These are phyloP conservation scores for Tuber magnatum DNA, from an alignment of 495 filamentous ascomycete species.

Conservation along the genomic window DNA sequence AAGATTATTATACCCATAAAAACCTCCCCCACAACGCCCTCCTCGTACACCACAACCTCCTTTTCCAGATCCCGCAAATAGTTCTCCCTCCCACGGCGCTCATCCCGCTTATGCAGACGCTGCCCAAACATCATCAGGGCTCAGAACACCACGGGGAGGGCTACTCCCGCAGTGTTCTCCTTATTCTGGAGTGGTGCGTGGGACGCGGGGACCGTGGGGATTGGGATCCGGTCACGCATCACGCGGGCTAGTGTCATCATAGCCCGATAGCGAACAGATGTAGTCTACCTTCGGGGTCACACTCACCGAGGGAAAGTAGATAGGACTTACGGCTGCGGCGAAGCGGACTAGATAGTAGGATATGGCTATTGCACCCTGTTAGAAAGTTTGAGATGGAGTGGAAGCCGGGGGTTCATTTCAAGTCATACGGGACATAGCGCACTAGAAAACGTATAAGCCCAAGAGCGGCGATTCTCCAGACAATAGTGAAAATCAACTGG, in stretches of 20 bases:
- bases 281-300: slow-evolving; percentile 50
- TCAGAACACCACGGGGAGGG: slow-evolving; percentile 43
- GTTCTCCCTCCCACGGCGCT: slow-evolving; percentile 25
- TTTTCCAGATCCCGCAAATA: slow-evolving; percentile 5
- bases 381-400: too few relatives aligned
- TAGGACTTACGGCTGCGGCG: too few relatives aligned
- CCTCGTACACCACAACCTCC: slow-evolving; percentile 9
- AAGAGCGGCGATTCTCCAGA: too few relatives aligned
- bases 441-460: too few relatives aligned
- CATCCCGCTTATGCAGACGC: slow-evolving; percentile 45
- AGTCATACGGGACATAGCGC: too few relatives aligned
- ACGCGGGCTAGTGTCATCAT: slow-evolving; percentile 47
- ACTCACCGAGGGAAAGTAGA: slow-evolving; percentile 46
- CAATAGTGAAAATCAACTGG: slow-evolving; percentile 13
- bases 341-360: too few relatives aligned
- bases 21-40: neutral
- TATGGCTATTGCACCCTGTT: too few relatives aligned
- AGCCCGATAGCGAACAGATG: slow-evolving; percentile 48
- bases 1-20: neutral
- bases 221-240: slow-evolving; percentile 39
- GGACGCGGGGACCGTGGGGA: slow-evolving; percentile 48
- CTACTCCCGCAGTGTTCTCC: slow-evolving; percentile 46
- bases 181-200: slow-evolving; percentile 47
- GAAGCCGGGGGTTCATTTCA: too few relatives aligned
- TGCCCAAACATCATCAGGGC: slow-evolving; percentile 41